Base-by-base conservation (phyloP, 768 basidiomycete species). In the Royoungia palumana region DNA sequence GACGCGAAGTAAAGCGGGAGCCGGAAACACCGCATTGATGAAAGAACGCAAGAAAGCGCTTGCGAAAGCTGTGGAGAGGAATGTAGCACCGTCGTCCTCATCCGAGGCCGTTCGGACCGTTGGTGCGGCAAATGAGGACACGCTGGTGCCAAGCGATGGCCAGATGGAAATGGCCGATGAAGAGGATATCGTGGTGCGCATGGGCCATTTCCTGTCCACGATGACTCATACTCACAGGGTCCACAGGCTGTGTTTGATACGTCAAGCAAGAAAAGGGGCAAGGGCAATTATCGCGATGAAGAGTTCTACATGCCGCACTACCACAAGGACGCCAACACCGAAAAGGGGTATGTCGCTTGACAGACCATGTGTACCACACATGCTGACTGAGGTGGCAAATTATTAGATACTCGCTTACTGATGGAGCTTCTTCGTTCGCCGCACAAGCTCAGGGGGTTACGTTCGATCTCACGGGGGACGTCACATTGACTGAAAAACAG, bases 291-390 rank as follows among this genome's bases (percentile, higher is more conserved):
- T 68, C 81, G 81, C 10, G 94, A 97, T 58, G 76, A 82, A 3
- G 85, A 89, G 32, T 95, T 91, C 61, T 98, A 94, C 69, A 83
- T 98, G 80, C 87, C 89, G 2, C 84, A 98, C 72, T 84, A 85
- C 59, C 92, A 94, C 65, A 89, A 89, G 60, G 91, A 86, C 51
- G 85, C 88, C 30, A 73, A 77, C 44, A 85, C 91, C 1, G 94
- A 98, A 63, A 91, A 90, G 70, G 94, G 94, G 94, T 93, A 65
- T 48, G 77, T 68, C 37, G 42, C n/a, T 6, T 43, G 22, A 14
- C n/a, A 34, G 32, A 35, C 14, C 35, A 17, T 27, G 20, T 22
- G 6, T 14, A 22, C 16, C 30, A 2, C 35, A 3, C 37, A n/a
- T n/a, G n/a, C n/a, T n/a, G n/a, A 10, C 46, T 44, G 41, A 35